Conservation (phyloP, 179 eudicot genomes). For the Silene vulgaris region DNA sequence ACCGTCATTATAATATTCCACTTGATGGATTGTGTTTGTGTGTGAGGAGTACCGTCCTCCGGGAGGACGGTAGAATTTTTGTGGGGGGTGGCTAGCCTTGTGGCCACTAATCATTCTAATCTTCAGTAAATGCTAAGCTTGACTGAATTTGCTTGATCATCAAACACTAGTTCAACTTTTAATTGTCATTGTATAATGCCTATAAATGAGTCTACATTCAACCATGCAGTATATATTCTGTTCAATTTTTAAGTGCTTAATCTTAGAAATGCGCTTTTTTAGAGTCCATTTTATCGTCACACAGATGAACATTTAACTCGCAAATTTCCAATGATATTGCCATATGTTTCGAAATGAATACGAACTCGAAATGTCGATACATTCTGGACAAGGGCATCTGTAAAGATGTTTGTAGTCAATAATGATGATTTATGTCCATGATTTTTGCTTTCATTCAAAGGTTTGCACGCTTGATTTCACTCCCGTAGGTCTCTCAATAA, state of each 20-base stretch:
- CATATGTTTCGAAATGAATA: too few relatives aligned
- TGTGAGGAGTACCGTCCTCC: too few relatives aligned
- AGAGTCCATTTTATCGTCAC: too few relatives aligned
- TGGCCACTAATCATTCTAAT: background rate
- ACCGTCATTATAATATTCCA: too few relatives aligned
- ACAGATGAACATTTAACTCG: too few relatives aligned
- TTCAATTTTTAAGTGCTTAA: background rate
- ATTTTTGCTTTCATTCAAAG: too few relatives aligned
- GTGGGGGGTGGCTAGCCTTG: background rate
- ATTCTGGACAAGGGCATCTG: background rate
- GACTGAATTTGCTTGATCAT: background rate
- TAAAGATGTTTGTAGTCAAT: background rate
- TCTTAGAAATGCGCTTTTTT: background rate
- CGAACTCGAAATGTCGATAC: background rate
- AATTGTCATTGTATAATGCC: background rate
- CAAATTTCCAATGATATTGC: too few relatives aligned
- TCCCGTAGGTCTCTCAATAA: too few relatives aligned
- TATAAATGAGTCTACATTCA: slow-evolving; percentile 1
- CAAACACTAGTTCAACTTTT: background rate
- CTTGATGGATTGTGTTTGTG: too few relatives aligned
- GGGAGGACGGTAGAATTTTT: too few relatives aligned
- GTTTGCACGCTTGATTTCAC: too few relatives aligned
- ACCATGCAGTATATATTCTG: background rate
- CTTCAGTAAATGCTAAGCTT: background rate
- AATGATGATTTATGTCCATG: background rate